Percentiles rank a stretch among this genome's conserved stretches.
Evolutionary conservation across 257 asterid genomes (phyloP).

Genomic region (Gynochthodes officinalis): DNA sequence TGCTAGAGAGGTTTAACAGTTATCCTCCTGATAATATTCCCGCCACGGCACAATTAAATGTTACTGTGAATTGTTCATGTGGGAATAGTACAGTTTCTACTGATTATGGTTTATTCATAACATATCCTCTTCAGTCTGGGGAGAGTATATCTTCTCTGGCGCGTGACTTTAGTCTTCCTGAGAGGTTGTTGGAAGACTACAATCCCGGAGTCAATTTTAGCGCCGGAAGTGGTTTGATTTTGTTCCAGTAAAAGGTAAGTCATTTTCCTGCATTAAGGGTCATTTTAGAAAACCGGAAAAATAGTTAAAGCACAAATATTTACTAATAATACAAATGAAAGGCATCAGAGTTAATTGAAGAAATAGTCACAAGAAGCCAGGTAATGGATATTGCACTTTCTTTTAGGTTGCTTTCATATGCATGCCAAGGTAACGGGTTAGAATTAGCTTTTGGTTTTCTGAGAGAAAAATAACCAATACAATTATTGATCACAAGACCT

Average conservation of each 20-base stretch:
- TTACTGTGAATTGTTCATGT: slow-evolving; percentile 58
- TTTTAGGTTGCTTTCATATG: background rate
- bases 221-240: slow-evolving; percentile 54
- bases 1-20: slow-evolving; percentile 51
- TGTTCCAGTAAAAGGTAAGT: slow-evolving; percentile 60
- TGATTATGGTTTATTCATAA: slow-evolving; percentile 55
- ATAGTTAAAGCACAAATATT: background rate
- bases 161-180: slow-evolving; percentile 32
- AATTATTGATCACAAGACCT: no score
- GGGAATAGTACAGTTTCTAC: slow-evolving; percentile 51
- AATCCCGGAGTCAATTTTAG: slow-evolving; percentile 57
- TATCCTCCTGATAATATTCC: slow-evolving; percentile 31
- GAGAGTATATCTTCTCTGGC: slow-evolving; percentile 36
- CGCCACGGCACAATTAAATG: slow-evolving; percentile 27
- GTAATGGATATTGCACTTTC: background rate
- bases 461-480: background rate
- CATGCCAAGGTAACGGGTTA: background rate
- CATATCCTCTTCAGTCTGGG: slow-evolving; percentile 58
- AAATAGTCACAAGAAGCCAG: background rate
- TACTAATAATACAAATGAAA: background rate
- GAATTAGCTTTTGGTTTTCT: background rate
- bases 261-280: background rate
- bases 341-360: background rate
- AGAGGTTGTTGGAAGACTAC: slow-evolving; percentile 46
- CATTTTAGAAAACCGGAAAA: no score